Percentiles rank a stretch among this genome's conserved stretches.
These are phyloP conservation scores for Drechmeria coniospora DNA, from an alignment of 2,329 filamentous ascomycete species.

Conservation along the genomic window DNA sequence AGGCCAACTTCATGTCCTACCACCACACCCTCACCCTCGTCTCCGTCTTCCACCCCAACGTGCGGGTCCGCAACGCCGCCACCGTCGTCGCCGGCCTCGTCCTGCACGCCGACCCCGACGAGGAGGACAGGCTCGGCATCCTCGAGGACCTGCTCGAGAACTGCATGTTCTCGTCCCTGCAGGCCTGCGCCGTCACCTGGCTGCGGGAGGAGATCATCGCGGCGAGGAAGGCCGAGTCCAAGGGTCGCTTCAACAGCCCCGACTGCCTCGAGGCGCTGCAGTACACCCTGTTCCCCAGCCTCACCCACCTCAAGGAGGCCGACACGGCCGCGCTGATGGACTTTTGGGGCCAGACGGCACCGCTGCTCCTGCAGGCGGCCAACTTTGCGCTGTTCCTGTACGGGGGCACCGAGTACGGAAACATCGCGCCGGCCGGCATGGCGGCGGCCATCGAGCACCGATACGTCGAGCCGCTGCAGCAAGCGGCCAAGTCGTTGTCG, in stretches of 20 bases:
- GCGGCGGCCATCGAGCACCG: slow-evolving; percentile 40
- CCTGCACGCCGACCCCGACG: slow-evolving; percentile 43
- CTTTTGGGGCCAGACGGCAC: slow-evolving; percentile 34
- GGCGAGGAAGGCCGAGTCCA: slow-evolving; percentile 18
- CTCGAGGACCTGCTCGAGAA: slow-evolving; percentile 50
- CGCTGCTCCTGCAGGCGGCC: slow-evolving; percentile 42
- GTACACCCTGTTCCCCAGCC: slow-evolving; percentile 44
- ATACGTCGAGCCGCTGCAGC: slow-evolving; percentile 38
- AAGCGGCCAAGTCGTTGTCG: slow-evolving; percentile 22
- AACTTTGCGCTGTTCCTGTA: slow-evolving; percentile 47
- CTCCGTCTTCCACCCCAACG: slow-evolving; percentile 39
- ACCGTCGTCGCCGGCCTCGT: slow-evolving; percentile 36
- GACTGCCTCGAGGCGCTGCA: slow-evolving; percentile 45
- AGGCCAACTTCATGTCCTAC: slow-evolving; percentile 40
- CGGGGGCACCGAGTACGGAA: slow-evolving; percentile 24
- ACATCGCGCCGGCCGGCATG: slow-evolving; percentile 40
- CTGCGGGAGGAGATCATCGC: slow-evolving; percentile 45
- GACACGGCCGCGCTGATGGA: slow-evolving; percentile 29
- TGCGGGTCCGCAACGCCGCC: slow-evolving; percentile 39
- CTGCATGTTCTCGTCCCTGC: slow-evolving; percentile 46
- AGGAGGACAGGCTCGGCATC: slow-evolving; percentile 42
- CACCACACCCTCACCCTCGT: slow-evolving; percentile 43
- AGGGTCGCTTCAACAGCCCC: slow-evolving; percentile 30
- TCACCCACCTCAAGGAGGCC: slow-evolving; percentile 29
- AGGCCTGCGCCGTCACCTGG: slow-evolving; percentile 48